These are phyloP conservation scores for Xerocomellus chrysenteron DNA, from an alignment of 768 basidiomycete species.

Conservation along the genomic window DNA sequence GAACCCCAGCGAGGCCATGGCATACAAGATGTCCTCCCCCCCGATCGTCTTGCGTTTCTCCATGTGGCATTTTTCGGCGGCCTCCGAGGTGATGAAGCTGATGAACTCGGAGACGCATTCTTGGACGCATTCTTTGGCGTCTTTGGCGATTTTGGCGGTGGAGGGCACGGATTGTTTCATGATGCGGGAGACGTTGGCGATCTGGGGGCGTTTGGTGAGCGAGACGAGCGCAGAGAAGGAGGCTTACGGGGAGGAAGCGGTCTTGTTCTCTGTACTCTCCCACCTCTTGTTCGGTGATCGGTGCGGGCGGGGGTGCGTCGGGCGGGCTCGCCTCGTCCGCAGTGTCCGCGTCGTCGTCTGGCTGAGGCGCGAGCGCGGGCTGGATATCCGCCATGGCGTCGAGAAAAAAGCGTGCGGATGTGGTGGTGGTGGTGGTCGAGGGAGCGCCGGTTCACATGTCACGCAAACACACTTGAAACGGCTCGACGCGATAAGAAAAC, in stretches of 20 bases:
- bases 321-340: conserved; percentile 30
- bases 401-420: neutral
- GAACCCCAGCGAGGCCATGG: conserved; percentile 91
- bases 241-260: conserved; percentile 80
- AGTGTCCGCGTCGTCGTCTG: conserved; percentile 37
- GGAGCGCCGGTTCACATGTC: neutral
- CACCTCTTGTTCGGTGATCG: conserved; percentile 89
- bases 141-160: conserved; percentile 94
- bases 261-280: conserved; percentile 96
- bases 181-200: conserved; percentile 96
- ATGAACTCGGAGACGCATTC: conserved; percentile 99
- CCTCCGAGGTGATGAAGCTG: conserved; percentile 95
- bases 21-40: conserved; percentile 94
- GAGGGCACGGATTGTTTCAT: conserved; percentile 92
- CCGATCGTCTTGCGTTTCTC: conserved; percentile 99
- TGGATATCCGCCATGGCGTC: conserved; percentile 32
- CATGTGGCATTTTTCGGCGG: conserved; percentile 88
- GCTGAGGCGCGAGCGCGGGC: conserved; percentile 40
- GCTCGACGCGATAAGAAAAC: neutral
- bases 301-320: conserved; percentile 56
- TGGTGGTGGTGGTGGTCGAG: neutral
- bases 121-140: conserved; percentile 98
- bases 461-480: neutral
- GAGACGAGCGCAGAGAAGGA: neutral
- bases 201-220: conserved; percentile 39